phyloP scores from a whole-genome alignment of 2,329 filamentous ascomycete genomes.

The Exophiala alcalophila region DNA sequence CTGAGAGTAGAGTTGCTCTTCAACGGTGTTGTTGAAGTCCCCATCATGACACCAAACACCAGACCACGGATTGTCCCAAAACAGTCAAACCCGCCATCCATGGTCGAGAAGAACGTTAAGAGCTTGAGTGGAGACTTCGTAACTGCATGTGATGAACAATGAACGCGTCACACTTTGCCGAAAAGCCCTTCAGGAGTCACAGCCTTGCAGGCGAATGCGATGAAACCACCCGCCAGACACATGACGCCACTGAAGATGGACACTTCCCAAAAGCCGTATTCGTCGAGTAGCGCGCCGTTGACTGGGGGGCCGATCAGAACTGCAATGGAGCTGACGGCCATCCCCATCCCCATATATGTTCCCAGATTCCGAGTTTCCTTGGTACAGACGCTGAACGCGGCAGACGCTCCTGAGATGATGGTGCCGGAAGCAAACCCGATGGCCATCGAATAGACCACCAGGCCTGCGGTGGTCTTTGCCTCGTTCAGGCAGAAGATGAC shows the following conservation, averaged over 20 bases:
- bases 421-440: constrained; percentile 68
- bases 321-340: constrained; percentile 41
- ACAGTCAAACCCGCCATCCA: too few species aligned
- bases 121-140: too few species aligned
- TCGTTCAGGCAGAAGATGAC: constrained; percentile 55
- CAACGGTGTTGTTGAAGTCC: too few species aligned
- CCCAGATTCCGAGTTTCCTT: constrained; percentile 30
- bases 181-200: too few species aligned
- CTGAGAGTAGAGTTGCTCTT: too few species aligned
- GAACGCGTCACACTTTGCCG: too few species aligned
- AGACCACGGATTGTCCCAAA: too few species aligned
- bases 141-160: too few species aligned
- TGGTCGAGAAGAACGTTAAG: too few species aligned
- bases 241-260: constrained; percentile 40
- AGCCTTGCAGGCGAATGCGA: too few species aligned
- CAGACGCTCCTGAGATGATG: constrained; percentile 40
- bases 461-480: constrained; percentile 51
- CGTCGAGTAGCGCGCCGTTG: constrained; percentile 45
- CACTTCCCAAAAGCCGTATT: constrained; percentile 41
- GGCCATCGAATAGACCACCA: constrained; percentile 55
- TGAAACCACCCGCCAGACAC: constrained; percentile 37
- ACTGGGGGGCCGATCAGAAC: constrained; percentile 50
- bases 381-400: constrained; percentile 21
- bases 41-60: too few species aligned
- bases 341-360: constrained; percentile 31